These are phyloP conservation scores for Trifolium fragiferum DNA, from an alignment of 306 rosid genomes.

Conservation along the genomic window DNA sequence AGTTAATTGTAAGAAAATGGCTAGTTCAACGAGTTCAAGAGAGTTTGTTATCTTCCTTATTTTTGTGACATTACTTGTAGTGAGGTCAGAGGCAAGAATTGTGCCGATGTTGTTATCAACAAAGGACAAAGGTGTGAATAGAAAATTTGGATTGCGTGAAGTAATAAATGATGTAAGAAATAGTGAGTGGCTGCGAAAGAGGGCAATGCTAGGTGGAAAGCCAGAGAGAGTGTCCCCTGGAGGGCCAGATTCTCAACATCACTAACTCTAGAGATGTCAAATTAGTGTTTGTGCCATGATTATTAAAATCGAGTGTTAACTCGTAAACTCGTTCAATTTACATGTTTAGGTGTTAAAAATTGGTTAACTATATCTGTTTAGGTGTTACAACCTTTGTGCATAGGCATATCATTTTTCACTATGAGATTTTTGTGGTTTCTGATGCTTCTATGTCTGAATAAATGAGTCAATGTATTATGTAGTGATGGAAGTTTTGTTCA, in stretches of 20 bases:
- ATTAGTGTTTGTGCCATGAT: no score
- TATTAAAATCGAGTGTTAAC: no score
- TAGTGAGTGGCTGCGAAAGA: conserved; percentile 21
- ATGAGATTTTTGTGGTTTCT: neutral
- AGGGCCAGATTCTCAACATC: conserved; percentile 69
- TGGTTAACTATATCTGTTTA: no score
- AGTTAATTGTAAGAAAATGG: conserved; percentile 18
- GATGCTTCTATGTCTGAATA: no score
- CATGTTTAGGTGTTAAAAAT: no score
- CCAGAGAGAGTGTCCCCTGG: conserved; percentile 47
- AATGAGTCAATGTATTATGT: no score
- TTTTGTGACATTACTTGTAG: conserved; percentile 30
- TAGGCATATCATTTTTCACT: neutral
- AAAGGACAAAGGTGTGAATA: neutral
- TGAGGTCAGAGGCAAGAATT: conserved; percentile 42
- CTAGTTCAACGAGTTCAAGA: conserved; percentile 28
- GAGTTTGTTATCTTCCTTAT: conserved; percentile 13
- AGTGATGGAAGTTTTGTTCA: no score
- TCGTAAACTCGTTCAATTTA: no score
- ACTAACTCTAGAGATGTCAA: conserved; percentile 41
- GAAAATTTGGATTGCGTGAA: conserved; percentile 31
- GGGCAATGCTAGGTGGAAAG: conserved; percentile 47
- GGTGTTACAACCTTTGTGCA: no score
- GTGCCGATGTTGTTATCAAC: conserved; percentile 31
- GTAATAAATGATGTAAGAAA: neutral